Evolutionary conservation across 257 asterid genomes (phyloP).

Genomic region (Gentiana dahurica): DNA sequence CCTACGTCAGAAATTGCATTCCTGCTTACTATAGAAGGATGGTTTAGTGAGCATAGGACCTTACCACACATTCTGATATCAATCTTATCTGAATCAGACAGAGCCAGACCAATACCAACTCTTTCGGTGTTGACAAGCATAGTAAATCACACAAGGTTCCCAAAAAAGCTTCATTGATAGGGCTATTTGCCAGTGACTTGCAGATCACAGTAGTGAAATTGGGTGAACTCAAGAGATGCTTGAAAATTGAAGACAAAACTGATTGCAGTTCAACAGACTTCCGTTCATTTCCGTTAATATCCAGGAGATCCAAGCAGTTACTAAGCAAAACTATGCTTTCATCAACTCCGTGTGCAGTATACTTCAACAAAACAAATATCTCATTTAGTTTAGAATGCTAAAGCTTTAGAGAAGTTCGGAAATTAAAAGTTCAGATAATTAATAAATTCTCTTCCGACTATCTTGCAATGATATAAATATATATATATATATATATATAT

Average conservation of each 20-base stretch:
- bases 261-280: slow-evolving; percentile 53
- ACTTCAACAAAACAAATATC: slow-evolving; percentile 35
- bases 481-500: no score
- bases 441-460: not conserved
- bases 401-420: not conserved
- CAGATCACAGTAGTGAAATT: slow-evolving; percentile 67
- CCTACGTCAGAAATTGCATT: not conserved
- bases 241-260: slow-evolving; percentile 55
- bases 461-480: not conserved
- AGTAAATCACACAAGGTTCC: slow-evolving; percentile 57
- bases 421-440: not conserved
- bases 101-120: slow-evolving; percentile 77
- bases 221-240: slow-evolving; percentile 60
- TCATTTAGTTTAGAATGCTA: not conserved
- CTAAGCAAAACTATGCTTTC: slow-evolving; percentile 71
- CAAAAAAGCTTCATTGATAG: slow-evolving; percentile 58
- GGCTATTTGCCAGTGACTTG: slow-evolving; percentile 45
- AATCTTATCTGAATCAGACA: slow-evolving; percentile 63
- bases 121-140: slow-evolving; percentile 51
- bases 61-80: slow-evolving; percentile 74
- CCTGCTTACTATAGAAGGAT: not conserved
- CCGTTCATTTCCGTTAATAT: slow-evolving; percentile 47
- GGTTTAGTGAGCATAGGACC: slow-evolving; percentile 16
- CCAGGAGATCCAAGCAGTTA: slow-evolving; percentile 55
- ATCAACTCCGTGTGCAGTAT: slow-evolving; percentile 47